Percentiles rank a stretch among this genome's conserved stretches.
phyloP scores from a whole-genome alignment of 2,329 filamentous ascomycete species.

The Fulvia fulva region DNA sequence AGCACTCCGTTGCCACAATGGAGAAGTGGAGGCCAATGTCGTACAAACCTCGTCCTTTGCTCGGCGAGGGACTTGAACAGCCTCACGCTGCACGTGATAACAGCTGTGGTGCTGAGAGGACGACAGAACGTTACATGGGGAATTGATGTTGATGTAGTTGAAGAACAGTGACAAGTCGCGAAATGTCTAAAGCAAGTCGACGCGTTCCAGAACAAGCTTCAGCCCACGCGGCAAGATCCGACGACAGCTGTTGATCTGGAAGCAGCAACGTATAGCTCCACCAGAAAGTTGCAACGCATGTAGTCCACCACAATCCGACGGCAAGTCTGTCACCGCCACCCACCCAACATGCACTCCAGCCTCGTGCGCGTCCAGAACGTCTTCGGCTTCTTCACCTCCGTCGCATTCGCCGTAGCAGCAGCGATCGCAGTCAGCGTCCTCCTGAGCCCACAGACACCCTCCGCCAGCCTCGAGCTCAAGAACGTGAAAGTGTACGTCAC shows the following conservation, averaged over 20 bases:
- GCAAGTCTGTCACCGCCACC: constrained; percentile 1
- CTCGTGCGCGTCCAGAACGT: constrained; percentile 82
- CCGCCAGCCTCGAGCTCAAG: constrained; percentile 59
- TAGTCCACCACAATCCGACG: background rate
- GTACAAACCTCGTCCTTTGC: background rate
- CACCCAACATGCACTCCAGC: constrained; percentile 73
- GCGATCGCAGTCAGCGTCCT: constrained; percentile 80
- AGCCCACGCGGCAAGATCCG: background rate
- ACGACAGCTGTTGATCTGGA: background rate
- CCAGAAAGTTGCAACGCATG: background rate
- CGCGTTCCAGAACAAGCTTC: background rate
- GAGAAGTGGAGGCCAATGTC: background rate
- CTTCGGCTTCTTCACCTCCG: constrained; percentile 97
- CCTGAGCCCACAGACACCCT: constrained; percentile 64
- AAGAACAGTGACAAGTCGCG: no score
- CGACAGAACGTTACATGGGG: no score
- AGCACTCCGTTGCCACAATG: background rate
- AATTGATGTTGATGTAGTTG: background rate
- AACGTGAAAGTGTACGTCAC: constrained; percentile 77
- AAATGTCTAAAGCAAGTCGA: no score
- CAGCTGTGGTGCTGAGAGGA: no score
- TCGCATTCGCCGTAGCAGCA: constrained; percentile 74
- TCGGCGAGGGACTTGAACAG: background rate
- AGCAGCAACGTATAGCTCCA: background rate
- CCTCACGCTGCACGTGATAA: background rate